Percentiles rank a stretch among this genome's conserved stretches.
Conservation (phyloP, 2,329 filamentous ascomycete genomes). For the Diaporthe ampelina region DNA sequence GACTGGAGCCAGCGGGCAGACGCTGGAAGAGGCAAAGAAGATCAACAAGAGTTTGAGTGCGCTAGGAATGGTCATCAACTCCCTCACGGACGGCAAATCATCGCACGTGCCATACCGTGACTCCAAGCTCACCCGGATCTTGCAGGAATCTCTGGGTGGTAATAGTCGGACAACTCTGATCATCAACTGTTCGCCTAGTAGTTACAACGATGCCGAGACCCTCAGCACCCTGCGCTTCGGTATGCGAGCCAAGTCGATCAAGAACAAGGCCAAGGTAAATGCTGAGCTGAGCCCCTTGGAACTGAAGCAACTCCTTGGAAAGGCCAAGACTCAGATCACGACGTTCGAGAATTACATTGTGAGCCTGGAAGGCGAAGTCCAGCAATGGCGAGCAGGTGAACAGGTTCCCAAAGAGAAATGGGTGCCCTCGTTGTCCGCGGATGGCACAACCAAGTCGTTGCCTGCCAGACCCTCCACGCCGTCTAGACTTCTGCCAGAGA, state of each 20-base stretch:
- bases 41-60: constrained; percentile 99
- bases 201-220: constrained; percentile 97
- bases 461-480: constrained; percentile 67
- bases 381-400: constrained; percentile 89
- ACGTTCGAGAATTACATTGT: constrained; percentile 90
- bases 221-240: constrained; percentile 93
- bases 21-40: constrained; percentile 98
- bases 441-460: constrained; percentile 63
- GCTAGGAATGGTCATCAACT: constrained; percentile 98
- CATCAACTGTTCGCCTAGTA: constrained; percentile 99
- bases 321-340: constrained; percentile 89
- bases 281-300: constrained; percentile 96
- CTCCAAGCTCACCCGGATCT: constrained; percentile 95
- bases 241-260: constrained; percentile 97
- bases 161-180: constrained; percentile 99
- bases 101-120: constrained; percentile 97
- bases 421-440: constrained; percentile 75
- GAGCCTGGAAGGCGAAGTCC: constrained; percentile 86
- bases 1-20: constrained; percentile 97
- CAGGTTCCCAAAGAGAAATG: constrained; percentile 90
- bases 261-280: constrained; percentile 99
- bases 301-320: constrained; percentile 92
- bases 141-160: constrained; percentile 97
- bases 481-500: constrained; percentile 67
- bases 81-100: constrained; percentile 96